phyloP scores from a whole-genome alignment of 768 basidiomycete genomes.

The Lentinula edodes region DNA sequence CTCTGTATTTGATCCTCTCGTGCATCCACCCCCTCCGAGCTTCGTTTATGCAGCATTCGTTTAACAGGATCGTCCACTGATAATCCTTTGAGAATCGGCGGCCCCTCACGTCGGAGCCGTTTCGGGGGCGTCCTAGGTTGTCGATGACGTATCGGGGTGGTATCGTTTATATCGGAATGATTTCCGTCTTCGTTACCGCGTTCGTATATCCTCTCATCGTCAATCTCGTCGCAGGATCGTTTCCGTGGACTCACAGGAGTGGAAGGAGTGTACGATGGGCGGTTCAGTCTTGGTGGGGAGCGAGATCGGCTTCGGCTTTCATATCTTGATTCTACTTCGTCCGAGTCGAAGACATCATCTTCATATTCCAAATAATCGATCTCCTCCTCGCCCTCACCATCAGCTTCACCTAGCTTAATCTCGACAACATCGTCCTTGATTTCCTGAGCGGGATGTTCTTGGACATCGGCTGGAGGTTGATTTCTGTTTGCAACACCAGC shows the following conservation, averaged over 20 bases:
- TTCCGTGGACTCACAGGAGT: slow-evolving; percentile 2
- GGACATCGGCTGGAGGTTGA: background rate
- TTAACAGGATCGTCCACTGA: background rate
- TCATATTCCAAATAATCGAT: slow-evolving; percentile 3
- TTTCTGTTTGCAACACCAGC: background rate
- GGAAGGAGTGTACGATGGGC: background rate
- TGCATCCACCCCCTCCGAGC: background rate
- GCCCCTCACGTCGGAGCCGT: slow-evolving; percentile 2
- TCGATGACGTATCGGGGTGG: background rate
- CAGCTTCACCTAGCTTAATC: background rate
- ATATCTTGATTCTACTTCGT: background rate
- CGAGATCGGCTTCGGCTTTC: background rate
- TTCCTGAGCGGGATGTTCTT: background rate
- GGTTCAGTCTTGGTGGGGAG: background rate
- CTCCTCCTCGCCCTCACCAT: slow-evolving; percentile 1
- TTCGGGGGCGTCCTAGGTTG: slow-evolving; percentile 6
- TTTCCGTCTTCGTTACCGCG: background rate
- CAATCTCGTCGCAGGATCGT: slow-evolving; percentile 7
- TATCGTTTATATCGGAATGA: background rate
- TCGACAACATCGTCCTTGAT: background rate
- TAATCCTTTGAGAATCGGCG: background rate
- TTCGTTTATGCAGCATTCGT: slow-evolving; percentile 3
- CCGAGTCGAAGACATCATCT: slow-evolving; percentile 3
- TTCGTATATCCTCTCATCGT: background rate
- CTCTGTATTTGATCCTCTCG: background rate